These are phyloP conservation scores for Mediolabrus comicus DNA, from an alignment of 108 stramenopile species.

Conservation along the genomic window DNA sequence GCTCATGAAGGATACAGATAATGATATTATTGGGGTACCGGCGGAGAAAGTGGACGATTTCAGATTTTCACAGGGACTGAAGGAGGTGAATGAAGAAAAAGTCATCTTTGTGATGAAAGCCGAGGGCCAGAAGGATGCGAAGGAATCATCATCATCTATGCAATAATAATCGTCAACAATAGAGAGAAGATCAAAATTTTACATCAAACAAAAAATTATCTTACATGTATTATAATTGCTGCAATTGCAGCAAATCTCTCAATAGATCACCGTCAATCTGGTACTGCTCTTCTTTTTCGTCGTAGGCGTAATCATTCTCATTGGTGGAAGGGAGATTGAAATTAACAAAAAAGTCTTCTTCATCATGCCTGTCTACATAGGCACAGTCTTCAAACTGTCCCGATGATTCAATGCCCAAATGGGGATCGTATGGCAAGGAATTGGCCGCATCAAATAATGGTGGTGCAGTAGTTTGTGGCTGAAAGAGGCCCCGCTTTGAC, in stretches of 20 bases:
- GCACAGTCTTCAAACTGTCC: not conserved
- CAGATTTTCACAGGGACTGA: conserved; percentile 24
- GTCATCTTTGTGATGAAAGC: conserved; percentile 19
- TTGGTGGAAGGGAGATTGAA: not conserved
- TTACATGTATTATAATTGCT: not conserved
- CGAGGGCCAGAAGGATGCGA: conserved; percentile 6
- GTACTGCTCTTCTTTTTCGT: not conserved
- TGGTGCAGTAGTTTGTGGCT: not conserved
- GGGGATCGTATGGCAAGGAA: not conserved
- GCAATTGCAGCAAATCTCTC: not conserved
- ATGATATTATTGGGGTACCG: conserved; percentile 40
- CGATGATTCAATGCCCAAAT: not conserved
- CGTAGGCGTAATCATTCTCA: too few relatives aligned
- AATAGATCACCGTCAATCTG: not conserved
- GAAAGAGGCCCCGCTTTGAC: not conserved
- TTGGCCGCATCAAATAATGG: not conserved
- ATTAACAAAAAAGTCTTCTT: not conserved
- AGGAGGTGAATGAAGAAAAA: conserved; percentile 12
- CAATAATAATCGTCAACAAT: not conserved
- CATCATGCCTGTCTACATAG: not conserved
- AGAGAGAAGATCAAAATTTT: not conserved
- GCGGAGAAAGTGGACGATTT: conserved; percentile 30
- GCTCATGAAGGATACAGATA: conserved; percentile 48
- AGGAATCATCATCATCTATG: conserved; percentile 13
- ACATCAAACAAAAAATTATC: not conserved